Conservation (phyloP, 163 green algal species). For the Scenedesmus sp. region DNA sequence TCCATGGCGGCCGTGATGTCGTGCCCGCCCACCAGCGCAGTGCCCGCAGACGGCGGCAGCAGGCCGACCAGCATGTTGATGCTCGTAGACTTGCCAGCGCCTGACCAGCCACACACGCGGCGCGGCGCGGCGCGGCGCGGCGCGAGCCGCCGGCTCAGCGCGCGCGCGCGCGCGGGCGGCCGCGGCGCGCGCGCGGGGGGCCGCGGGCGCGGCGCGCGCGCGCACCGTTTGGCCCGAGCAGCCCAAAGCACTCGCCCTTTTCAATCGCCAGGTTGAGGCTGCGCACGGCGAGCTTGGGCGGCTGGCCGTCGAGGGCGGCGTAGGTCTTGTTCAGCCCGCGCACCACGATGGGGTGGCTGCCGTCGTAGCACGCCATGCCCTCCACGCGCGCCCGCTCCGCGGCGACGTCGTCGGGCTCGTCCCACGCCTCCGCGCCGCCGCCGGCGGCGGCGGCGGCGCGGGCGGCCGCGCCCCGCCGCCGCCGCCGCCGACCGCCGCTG, state of each 20-base stretch:
- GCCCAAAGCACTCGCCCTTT: conserved; percentile 89
- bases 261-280: conserved; percentile 80
- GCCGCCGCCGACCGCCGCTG: not conserved
- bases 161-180: no score
- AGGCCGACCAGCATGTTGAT: conserved; percentile 84
- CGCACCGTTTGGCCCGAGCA: conserved; percentile 93
- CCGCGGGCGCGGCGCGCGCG: no score
- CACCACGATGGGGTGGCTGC: conserved; percentile 71
- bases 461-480: no score
- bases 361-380: conserved; percentile 20
- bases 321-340: conserved; percentile 82
- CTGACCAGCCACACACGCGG: no score
- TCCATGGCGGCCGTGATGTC: conserved; percentile 63
- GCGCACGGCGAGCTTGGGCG: conserved; percentile 72
- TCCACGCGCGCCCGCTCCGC: conserved; percentile 68
- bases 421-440: not conserved
- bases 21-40: conserved; percentile 56
- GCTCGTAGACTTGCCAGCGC: conserved; percentile 89
- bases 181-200: no score
- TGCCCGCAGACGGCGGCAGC: conserved; percentile 37
- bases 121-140: no score
- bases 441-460: not conserved
- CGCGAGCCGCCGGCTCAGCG: no score
- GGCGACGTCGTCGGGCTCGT: conserved; percentile 66
- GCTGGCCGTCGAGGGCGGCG: conserved; percentile 67